These are phyloP conservation scores for Dipteronia sinensis DNA, from an alignment of 345 rosid species.

Conservation along the genomic window DNA sequence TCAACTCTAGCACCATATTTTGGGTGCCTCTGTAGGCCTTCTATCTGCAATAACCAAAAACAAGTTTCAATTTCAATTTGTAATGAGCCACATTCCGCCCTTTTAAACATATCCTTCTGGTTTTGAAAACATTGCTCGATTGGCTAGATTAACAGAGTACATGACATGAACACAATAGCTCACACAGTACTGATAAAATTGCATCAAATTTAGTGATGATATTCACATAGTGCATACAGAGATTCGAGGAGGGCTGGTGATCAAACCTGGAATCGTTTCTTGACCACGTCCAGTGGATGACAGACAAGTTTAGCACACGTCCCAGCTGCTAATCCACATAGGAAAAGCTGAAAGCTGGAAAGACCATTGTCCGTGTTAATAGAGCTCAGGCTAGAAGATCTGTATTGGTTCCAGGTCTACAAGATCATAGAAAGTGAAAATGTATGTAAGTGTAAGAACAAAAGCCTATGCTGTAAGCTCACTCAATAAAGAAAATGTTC, in stretches of 20 bases:
- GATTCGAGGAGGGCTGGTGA: constrained; percentile 4
- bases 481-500: not conserved
- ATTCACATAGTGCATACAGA: not conserved
- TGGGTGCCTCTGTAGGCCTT: constrained; percentile 87
- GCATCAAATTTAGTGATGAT: not conserved
- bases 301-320: constrained; percentile 99
- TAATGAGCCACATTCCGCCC: not conserved
- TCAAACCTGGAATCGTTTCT: constrained; percentile 94
- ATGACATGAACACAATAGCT: not conserved
- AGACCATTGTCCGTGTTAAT: constrained; percentile 38
- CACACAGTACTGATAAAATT: not conserved
- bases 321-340: constrained; percentile 92
- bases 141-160: not conserved
- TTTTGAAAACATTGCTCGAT: not conserved
- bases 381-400: constrained; percentile 39
- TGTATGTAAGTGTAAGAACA: not conserved
- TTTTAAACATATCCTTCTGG: not conserved
- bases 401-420: constrained; percentile 71
- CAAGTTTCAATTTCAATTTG: not conserved
- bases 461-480: not conserved
- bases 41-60: constrained; percentile 55
- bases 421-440: not conserved
- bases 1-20: constrained; percentile 88
- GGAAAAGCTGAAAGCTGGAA: constrained; percentile 80
- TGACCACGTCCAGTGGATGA: constrained; percentile 97